A percentile compares a stretch with the other conserved stretches of the same genome.
phyloP scores from a whole-genome alignment of 208 protist species.

The Acanthamoeba triangularis region DNA sequence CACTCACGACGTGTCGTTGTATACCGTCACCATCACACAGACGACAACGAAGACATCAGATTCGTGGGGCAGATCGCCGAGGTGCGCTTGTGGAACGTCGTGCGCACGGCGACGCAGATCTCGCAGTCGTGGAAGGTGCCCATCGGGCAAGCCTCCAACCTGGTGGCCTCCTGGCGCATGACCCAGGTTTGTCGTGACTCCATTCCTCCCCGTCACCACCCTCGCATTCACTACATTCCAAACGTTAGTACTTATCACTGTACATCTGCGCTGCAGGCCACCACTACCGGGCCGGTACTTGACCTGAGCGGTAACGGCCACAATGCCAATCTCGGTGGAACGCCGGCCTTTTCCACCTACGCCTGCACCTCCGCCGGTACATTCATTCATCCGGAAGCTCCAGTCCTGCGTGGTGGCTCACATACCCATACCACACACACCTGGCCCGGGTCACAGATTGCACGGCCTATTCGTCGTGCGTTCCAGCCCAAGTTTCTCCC shows the following conservation, averaged over 20 bases:
- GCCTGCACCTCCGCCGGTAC: not conserved
- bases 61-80: conserved; percentile 10
- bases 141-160: not conserved
- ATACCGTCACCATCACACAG: too few species aligned
- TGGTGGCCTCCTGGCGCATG: conserved; percentile 49
- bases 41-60: not conserved
- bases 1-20: too few species aligned
- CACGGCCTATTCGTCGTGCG: not conserved
- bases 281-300: too few species aligned
- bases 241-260: too few species aligned
- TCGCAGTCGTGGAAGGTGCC: not conserved
- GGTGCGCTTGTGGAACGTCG: conserved; percentile 10
- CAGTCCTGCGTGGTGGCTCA: too few species aligned
- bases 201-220: too few species aligned
- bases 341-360: not conserved
- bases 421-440: too few species aligned
- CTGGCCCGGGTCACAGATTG: too few species aligned
- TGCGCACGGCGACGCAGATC: not conserved
- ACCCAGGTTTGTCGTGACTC: not conserved
- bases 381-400: too few species aligned
- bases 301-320: not conserved
- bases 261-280: too few species aligned
- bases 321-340: not conserved
- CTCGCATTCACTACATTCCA: not conserved
- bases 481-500: not conserved